Evolutionary conservation across 495 filamentous ascomycete species (phyloP).

Genomic region (Penicillium nucicola): DNA sequence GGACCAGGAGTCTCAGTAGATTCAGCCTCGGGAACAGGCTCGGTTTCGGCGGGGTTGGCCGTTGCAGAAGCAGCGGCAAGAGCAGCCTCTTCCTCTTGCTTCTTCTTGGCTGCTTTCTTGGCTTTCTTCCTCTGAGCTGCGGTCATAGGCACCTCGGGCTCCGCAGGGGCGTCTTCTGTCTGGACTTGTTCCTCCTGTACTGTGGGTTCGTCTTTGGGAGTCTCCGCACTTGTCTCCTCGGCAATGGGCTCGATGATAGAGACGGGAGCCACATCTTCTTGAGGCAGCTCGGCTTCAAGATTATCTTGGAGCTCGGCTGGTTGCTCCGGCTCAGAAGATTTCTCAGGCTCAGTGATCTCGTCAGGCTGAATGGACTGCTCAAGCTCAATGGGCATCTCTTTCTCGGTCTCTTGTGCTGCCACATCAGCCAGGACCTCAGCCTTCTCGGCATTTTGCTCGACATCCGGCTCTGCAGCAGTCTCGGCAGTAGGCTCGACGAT

Average conservation of each 20-base stretch:
- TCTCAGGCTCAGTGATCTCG: too few relatives aligned
- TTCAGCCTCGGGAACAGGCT: background rate
- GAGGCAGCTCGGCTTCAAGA: background rate
- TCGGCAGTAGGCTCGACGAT: background rate
- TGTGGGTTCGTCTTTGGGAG: background rate
- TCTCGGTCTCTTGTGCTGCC: background rate
- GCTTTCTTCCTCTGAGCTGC: constrained; percentile 41
- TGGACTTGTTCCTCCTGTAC: background rate
- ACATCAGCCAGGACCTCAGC: background rate
- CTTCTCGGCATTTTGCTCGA: background rate
- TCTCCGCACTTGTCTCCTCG: background rate
- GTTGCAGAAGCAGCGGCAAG: constrained; percentile 9
- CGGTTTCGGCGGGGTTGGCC: background rate
- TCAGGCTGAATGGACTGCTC: background rate
- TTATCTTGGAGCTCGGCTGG: background rate
- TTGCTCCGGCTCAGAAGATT: constrained; percentile 2
- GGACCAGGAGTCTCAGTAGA: background rate
- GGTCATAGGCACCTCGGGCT: constrained; percentile 15
- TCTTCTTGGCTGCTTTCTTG: constrained; percentile 19
- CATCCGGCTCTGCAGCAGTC: background rate
- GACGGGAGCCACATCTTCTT: background rate
- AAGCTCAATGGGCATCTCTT: background rate
- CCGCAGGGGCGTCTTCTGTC: background rate
- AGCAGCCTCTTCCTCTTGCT: constrained; percentile 11
- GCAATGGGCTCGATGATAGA: background rate